phyloP scores from a whole-genome alignment of 163 green algal species.

The Coccomyxa subellipsoidea region DNA sequence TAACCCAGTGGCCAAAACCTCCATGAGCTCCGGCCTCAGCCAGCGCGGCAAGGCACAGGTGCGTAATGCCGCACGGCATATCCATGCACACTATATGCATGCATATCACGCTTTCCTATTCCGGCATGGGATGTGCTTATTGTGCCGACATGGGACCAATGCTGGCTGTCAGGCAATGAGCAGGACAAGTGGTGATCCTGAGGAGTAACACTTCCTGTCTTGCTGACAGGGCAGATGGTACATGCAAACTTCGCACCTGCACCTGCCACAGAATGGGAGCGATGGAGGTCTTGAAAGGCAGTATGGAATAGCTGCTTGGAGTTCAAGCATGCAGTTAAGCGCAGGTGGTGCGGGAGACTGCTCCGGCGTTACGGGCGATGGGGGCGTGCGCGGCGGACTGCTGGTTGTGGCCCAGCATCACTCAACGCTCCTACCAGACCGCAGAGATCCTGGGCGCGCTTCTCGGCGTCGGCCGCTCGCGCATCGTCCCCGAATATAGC shows the following conservation, averaged over 20 bases:
- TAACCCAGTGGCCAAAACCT: conserved; percentile 54
- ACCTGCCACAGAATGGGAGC: too few relatives aligned
- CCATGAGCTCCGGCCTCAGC: conserved; percentile 34
- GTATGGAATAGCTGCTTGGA: too few relatives aligned
- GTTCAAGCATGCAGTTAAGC: neutral
- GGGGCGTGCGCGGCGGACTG: conserved; percentile 15
- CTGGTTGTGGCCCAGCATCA: conserved; percentile 85
- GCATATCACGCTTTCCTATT: too few relatives aligned
- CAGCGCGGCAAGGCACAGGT: conserved; percentile 53
- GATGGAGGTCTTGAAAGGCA: too few relatives aligned
- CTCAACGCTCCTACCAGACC: conserved; percentile 74
- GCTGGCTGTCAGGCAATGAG: neutral
- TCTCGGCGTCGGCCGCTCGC: conserved; percentile 51
- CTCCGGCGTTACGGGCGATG: conserved; percentile 22
- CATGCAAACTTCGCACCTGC: too few relatives aligned
- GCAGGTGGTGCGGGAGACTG: conserved; percentile 9
- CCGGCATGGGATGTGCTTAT: too few relatives aligned
- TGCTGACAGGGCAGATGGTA: too few relatives aligned
- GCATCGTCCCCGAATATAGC: conserved; percentile 58
- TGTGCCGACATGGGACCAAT: neutral
- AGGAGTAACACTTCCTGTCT: too few relatives aligned
- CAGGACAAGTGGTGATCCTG: neutral
- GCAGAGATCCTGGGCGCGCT: conserved; percentile 66
- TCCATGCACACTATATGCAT: too few relatives aligned
- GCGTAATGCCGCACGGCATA: neutral